Percentiles rank a stretch among this genome's conserved stretches.
Conservation (phyloP, 83 land plant genomes). For the Isoetes engelmannii region DNA sequence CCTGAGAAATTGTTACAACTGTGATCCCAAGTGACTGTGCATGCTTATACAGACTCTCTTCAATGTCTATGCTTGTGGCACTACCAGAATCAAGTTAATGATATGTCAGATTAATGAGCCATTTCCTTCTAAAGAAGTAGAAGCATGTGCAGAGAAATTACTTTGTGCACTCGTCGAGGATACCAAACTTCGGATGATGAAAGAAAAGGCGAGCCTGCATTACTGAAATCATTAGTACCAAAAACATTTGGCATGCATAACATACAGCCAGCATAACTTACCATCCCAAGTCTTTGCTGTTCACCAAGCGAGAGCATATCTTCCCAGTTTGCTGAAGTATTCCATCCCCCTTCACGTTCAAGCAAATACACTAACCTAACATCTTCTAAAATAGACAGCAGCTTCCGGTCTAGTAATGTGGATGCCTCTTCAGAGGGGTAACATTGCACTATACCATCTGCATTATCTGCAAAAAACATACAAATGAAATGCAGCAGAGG, state of each 20-base stretch:
- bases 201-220: conserved; percentile 92
- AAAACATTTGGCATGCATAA: conserved; percentile 11
- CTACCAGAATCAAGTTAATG: conserved; percentile 36
- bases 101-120: no score
- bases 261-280: conserved; percentile 19
- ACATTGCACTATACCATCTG: no score
- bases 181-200: conserved; percentile 89
- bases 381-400: conserved; percentile 62
- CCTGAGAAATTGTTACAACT: conserved; percentile 88
- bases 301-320: conserved; percentile 94
- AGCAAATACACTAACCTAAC: conserved; percentile 80
- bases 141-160: conserved; percentile 32
- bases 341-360: conserved; percentile 83
- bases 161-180: conserved; percentile 99
- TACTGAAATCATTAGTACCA: conserved; percentile 15
- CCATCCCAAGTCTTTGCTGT: conserved; percentile 99
- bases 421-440: conserved; percentile 19
- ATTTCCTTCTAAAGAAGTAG: neutral
- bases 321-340: conserved; percentile 81
- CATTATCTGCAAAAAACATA: no score
- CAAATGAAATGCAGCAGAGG: no score
- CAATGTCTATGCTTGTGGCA: conserved; percentile 98
- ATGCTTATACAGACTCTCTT: conserved; percentile 86
- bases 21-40: conserved; percentile 79
- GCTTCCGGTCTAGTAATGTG: conserved; percentile 44